Conservation (phyloP, 371 early-diverging fungal species). For the Mortierella sp. region DNA sequence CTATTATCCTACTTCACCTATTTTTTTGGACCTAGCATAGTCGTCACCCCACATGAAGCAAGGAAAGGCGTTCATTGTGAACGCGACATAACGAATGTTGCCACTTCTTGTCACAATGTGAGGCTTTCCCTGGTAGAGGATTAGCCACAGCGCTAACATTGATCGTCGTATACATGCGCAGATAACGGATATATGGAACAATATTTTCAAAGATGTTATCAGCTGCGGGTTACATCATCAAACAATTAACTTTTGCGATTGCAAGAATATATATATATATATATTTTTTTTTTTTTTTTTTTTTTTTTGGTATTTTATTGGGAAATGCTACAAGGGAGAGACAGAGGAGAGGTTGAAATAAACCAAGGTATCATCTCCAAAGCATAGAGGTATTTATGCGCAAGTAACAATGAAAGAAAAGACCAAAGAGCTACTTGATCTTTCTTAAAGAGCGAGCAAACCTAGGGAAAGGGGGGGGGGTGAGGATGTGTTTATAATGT, state of each 20-base stretch:
- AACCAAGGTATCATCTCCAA: not conserved
- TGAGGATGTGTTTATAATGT: not conserved
- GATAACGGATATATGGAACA: no score
- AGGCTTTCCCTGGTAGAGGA: no score
- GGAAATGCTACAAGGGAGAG: slow-evolving; percentile 1
- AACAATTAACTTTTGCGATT: not conserved
- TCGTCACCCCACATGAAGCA: no score
- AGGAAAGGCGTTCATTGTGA: no score
- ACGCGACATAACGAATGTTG: no score
- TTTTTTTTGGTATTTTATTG: slow-evolving; percentile 3
- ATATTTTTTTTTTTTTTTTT: no score
- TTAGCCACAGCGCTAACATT: not conserved
- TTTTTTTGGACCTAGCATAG: no score
- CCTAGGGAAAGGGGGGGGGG: not conserved
- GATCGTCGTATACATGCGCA: no score
- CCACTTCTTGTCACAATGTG: no score
- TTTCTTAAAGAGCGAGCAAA: not conserved
- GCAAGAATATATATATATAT: not conserved
- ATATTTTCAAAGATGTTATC: not conserved
- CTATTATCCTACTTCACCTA: no score
- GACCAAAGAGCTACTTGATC: not conserved
- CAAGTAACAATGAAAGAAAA: slow-evolving; percentile 2
- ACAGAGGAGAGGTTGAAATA: not conserved
- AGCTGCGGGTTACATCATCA: not conserved
- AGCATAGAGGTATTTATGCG: slow-evolving; percentile 1